Evolutionary conservation across 495 filamentous ascomycete species (phyloP), one percentile per base, ranked within the genome.

Genomic region (Aspergillus sclerotioniger): DNA sequence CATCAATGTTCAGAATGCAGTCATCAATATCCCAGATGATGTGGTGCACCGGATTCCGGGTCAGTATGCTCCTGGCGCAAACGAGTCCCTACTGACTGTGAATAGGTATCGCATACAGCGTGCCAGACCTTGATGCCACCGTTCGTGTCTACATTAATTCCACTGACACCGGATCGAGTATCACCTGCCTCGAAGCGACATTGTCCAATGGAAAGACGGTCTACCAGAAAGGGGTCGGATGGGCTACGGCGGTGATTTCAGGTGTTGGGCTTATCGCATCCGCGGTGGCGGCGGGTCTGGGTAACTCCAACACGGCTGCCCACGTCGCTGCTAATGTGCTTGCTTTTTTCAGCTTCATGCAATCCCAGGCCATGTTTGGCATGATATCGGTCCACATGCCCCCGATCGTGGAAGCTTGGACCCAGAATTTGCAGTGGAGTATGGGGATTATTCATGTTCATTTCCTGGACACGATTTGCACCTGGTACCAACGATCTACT

Each of bases 371-470:
- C 13, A 92, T 98, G 73, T 79, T 96, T 59, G 94, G 92, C 41
- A 88, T 96, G 79, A 87, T 84, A 31, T 81, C 88, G 8, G 86
- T 96, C 3, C 80, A 80, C 17, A 83, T 96, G 48, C 93, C 93
- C 1, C 93, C 93, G 0, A 88, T 96, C 41, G 94, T 95, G 41
- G 81, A 87, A 66, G 81, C 93, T 0, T 98, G 93, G 93, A 96
- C 93, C 0, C 93, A 97, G 78, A 93, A 97, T 67, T 96, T 97
- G 76, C 87, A 93, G 71, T 98, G 93, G 93, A 92, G 85, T 67
- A 94, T 98, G 90, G 93, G 93, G 60, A 91, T 98, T 63, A 93
- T 98, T 65, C 82, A 82, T 53, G 84, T 97, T 53, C 76, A 76
- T 39, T 98, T 97, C 72, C 80, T 97, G 67, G 90, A 97, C 68